Conservation (phyloP, 768 basidiomycete genomes). For the Dioszegia aurantiaca region DNA sequence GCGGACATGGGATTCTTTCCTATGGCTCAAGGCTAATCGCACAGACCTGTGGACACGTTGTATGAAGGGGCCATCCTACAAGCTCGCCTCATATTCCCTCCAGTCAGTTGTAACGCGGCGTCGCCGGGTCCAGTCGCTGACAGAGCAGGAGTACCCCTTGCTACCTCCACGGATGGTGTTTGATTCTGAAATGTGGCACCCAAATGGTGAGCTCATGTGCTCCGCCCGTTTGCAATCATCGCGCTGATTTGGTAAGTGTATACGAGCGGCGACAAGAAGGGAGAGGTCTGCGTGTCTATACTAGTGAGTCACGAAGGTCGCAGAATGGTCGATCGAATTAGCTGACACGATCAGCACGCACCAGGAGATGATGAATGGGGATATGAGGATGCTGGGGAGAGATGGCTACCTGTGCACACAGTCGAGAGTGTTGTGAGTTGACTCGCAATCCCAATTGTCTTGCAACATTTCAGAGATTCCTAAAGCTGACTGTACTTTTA, state of each 20-base stretch:
- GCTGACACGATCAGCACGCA: constrained; percentile 63
- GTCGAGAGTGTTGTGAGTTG: constrained; percentile 85
- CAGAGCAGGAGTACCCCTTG: constrained; percentile 71
- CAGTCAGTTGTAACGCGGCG: neutral
- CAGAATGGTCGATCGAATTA: constrained; percentile 11
- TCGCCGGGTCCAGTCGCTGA: constrained; percentile 4
- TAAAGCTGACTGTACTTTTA: no score
- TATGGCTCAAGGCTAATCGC: constrained; percentile 10
- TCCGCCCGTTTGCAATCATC: neutral
- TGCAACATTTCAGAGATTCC: no score
- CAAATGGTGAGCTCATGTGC: constrained; percentile 50
- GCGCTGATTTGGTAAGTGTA: constrained; percentile 52
- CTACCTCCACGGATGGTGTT: constrained; percentile 84
- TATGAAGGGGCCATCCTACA: constrained; percentile 98
- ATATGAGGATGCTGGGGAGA: constrained; percentile 92
- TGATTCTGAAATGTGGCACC: constrained; percentile 56
- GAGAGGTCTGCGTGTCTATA: constrained; percentile 56
- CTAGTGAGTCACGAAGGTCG: constrained; percentile 42
- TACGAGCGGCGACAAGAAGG: constrained; percentile 53
- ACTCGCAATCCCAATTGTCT: no score
- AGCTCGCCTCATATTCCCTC: constrained; percentile 71
- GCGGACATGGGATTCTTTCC: no score
- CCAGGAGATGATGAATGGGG: constrained; percentile 92
- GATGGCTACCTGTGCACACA: constrained; percentile 96
- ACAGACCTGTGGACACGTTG: constrained; percentile 83